Percentiles rank a stretch among this genome's conserved stretches.
Evolutionary conservation across 2,329 filamentous ascomycete species (phyloP).

Genomic region (Phialemonium atrogriseum): DNA sequence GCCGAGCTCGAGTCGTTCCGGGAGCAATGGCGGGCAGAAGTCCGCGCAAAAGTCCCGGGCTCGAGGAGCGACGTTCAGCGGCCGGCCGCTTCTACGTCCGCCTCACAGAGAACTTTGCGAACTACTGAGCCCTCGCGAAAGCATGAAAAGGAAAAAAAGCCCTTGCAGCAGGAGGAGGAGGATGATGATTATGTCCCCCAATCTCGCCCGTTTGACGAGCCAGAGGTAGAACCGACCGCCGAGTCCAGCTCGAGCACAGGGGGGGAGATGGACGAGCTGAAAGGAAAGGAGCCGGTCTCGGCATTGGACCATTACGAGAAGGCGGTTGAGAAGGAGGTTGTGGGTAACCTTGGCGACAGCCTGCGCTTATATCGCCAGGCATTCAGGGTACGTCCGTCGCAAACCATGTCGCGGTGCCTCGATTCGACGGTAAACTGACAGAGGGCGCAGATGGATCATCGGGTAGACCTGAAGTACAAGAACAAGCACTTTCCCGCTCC

Average conservation of each 20-base stretch:
- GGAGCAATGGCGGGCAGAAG: conserved; percentile 77
- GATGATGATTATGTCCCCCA: conserved; percentile 25
- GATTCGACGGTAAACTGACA: conserved; percentile 1
- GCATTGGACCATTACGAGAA: conserved; percentile 90
- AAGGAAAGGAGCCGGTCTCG: conserved; percentile 48
- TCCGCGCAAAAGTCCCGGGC: conserved; percentile 34
- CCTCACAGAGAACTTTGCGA: conserved; percentile 2
- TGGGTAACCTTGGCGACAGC: conserved; percentile 83
- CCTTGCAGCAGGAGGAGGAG: conserved; percentile 11
- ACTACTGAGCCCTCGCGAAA: neutral
- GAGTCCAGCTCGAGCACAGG: conserved; percentile 12
- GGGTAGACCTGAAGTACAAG: conserved; percentile 79
- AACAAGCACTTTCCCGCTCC: conserved; percentile 80
- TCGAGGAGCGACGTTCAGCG: conserved; percentile 10
- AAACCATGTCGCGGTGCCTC: neutral
- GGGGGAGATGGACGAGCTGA: conserved; percentile 15
- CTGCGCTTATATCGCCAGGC: conserved; percentile 81
- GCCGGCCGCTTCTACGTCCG: conserved; percentile 19
- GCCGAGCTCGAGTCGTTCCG: conserved; percentile 83
- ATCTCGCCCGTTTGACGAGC: conserved; percentile 26
- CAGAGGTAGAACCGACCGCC: conserved; percentile 9
- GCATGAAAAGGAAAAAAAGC: neutral
- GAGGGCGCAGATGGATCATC: conserved; percentile 60
- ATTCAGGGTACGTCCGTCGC: conserved; percentile 57
- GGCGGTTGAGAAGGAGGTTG: conserved; percentile 79